Evolutionary conservation across 2,329 filamentous ascomycete genomes (phyloP).

Genomic region (Fusarium sp.): DNA sequence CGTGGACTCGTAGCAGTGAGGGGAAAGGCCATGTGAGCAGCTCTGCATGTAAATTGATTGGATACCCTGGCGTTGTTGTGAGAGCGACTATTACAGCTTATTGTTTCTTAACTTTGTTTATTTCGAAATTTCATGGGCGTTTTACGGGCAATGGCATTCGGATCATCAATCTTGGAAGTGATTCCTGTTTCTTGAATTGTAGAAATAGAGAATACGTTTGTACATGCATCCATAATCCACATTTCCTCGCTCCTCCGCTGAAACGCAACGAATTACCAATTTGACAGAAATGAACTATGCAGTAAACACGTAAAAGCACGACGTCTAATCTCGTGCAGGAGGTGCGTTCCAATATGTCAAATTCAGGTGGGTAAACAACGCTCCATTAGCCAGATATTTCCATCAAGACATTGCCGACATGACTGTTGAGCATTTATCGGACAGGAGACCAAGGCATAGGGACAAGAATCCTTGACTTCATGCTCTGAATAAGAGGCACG

Average conservation of each 20-base stretch:
- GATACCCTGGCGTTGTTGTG: conserved; percentile 43
- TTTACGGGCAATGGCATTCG: conserved; percentile 1
- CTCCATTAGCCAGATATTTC: conserved; percentile 1
- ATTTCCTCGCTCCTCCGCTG: conserved; percentile 34
- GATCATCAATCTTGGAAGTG: neutral
- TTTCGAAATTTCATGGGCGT: neutral
- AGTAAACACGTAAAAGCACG: conserved; percentile 10
- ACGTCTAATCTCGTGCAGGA: conserved; percentile 29
- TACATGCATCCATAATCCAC: conserved; percentile 44
- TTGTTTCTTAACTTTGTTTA: neutral
- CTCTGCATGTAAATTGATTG: conserved; percentile 40
- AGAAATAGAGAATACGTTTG: conserved; percentile 40
- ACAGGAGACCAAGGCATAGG: conserved; percentile 98
- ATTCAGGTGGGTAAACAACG: neutral
- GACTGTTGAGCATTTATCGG: conserved; percentile 60
- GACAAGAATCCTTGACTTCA: conserved; percentile 94
- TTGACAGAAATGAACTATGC: conserved; percentile 33
- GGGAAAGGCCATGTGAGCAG: conserved; percentile 22
- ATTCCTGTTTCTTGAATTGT: conserved; percentile 30
- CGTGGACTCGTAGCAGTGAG: conserved; percentile 52
- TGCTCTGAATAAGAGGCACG: conserved; percentile 93
- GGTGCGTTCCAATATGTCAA: conserved; percentile 4
- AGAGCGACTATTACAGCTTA: conserved; percentile 16
- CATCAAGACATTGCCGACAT: neutral
- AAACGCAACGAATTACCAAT: conserved; percentile 22